Evolutionary conservation across 768 basidiomycete species (phyloP), one percentile per base, ranked within the genome.

Genomic region (Suillus cothurnatus): DNA sequence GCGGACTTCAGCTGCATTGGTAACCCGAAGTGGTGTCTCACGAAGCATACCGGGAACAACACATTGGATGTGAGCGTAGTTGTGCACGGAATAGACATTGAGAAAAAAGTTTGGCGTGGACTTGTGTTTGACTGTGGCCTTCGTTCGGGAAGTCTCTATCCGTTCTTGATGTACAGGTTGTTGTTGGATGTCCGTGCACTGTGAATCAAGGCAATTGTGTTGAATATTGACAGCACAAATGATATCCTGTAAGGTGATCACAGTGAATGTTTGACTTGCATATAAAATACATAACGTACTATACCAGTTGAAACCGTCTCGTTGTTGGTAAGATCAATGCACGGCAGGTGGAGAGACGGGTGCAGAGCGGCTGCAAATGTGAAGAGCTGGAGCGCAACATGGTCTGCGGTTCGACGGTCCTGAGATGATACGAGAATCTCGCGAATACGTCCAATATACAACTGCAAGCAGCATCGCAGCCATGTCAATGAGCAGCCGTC

Each of bases 191-290:
- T 31, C 31, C 8, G 8, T 52, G 34, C 61, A 62, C 21, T 28
- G 47, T 8, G 61, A 26, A 11, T n/a, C 11, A 0, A 57, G 47
- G 55, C 71, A 72, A 63, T 71, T 69, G 61, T 70, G 69, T 41
- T 71, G 70, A 6, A 72, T 66, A 68, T 72, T 72, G 34, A 71
- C 56, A 11, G 64, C 64, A 60, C 70, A 72, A 26, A 64, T 32
- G 2, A 71, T 47, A 21, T 67, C 63, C 70, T 70, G 63, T 55
- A 36, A 34, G 9, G 7, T 62, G 23, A 64, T 15, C 45, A 6
- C 4, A 21, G 41, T 41, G 36, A 36, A 36, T 36, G 36, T 15
- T 41, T 41, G 41, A 41, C 17, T 4, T 7, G 41, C 17, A 41
- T 41, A 41, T 41, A 41, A 17, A 41, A 19, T 19, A 41, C 6